Percentiles rank a stretch among this genome's conserved stretches.
Conservation (phyloP, 83 land plant genomes). For the Larix sibirica region DNA sequence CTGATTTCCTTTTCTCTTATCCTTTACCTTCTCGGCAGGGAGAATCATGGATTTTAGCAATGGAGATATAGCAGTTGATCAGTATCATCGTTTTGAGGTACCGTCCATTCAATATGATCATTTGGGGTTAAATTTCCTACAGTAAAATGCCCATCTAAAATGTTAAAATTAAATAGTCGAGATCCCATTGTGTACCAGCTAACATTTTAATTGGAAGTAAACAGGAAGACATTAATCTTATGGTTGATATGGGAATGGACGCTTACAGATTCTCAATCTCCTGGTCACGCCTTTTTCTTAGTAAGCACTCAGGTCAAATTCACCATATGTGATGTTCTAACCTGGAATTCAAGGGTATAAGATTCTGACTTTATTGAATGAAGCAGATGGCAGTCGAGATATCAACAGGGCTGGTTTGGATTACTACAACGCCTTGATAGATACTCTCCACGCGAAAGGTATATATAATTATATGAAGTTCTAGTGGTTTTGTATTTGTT, state of each 20-base stretch:
- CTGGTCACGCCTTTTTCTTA: conserved; percentile 74
- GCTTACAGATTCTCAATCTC: conserved; percentile 80
- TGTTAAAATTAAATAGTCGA: too few species aligned
- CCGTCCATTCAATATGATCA: not conserved
- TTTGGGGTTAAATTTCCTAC: not conserved
- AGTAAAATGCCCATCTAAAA: not conserved
- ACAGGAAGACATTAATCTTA: conserved; percentile 58
- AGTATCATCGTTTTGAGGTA: conserved; percentile 77
- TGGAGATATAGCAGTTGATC: conserved; percentile 71
- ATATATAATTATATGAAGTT: not conserved
- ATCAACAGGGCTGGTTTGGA: conserved; percentile 54
- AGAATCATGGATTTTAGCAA: conserved; percentile 71
- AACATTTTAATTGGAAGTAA: not conserved
- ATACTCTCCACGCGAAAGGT: conserved; percentile 73
- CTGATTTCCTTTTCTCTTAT: not conserved
- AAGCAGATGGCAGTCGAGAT: conserved; percentile 61
- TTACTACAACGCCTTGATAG: conserved; percentile 70
- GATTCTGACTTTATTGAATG: not conserved
- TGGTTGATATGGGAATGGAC: conserved; percentile 76
- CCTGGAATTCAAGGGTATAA: not conserved
- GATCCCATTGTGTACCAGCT: not conserved
- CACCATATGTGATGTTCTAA: not conserved
- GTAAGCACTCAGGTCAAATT: conserved; percentile 33
- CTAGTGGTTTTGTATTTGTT: not conserved
- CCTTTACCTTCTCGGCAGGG: conserved; percentile 27